phyloP scores from a whole-genome alignment of 495 filamentous ascomycete genomes.

The Rostrohypoxylon terebratum region DNA sequence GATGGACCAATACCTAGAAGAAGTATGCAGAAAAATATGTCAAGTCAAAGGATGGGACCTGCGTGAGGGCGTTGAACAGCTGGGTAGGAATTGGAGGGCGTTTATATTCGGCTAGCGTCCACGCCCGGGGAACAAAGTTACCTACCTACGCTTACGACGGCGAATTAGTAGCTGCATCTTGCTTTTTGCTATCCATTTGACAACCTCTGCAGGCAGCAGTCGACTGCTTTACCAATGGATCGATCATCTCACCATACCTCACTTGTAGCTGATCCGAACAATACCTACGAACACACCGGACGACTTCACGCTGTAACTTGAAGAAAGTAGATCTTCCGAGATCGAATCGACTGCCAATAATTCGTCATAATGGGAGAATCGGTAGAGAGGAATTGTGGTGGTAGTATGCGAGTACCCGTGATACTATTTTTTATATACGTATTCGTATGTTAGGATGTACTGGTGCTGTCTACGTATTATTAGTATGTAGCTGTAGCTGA shows the following conservation, averaged over 20 bases:
- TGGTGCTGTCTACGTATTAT: not conserved
- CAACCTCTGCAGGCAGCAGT: not conserved
- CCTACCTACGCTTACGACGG: not conserved
- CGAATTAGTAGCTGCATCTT: not conserved
- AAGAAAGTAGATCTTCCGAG: too few species aligned
- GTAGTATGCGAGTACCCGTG: too few species aligned
- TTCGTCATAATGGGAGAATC: too few species aligned
- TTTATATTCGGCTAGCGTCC: constrained; percentile 75
- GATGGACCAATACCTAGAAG: constrained; percentile 84
- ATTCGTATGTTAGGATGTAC: constrained; percentile 20
- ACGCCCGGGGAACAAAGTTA: not conserved
- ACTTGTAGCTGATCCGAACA: not conserved
- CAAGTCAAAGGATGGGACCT: constrained; percentile 81
- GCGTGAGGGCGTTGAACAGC: constrained; percentile 72
- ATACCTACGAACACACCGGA: not conserved
- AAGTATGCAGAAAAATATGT: constrained; percentile 78
- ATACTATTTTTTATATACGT: too few species aligned
- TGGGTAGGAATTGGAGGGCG: constrained; percentile 81
- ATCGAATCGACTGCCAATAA: too few species aligned
- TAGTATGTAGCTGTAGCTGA: constrained; percentile 1
- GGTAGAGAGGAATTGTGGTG: too few species aligned
- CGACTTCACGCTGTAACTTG: not conserved
- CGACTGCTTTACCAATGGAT: not conserved
- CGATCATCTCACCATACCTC: not conserved
- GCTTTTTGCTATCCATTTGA: not conserved